Evolutionary conservation across 2,329 filamentous ascomycete species (phyloP), one percentile per base, ranked within the genome.

Genomic region (Elsinoe necatrix): DNA sequence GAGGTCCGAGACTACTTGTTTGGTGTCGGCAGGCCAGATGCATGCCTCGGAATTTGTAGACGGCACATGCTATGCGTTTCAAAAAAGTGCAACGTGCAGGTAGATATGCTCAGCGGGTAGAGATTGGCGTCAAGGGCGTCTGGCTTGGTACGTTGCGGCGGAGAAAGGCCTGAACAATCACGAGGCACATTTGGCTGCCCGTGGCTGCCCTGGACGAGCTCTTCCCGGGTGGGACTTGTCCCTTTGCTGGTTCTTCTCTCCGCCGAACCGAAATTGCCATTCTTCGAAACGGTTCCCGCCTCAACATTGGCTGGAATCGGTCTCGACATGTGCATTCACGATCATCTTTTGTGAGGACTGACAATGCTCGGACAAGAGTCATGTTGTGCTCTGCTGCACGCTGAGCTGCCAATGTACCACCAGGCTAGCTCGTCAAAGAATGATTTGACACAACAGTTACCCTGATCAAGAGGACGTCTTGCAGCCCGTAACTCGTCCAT

Each of bases 41-140:
- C 16, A 35, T 52, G 48, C 48, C 48, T 52, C 48, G 48, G 48
- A 52, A 14, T 35, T 16, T 39, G 48, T 52, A 27, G 34, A 27
- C 48, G 48, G 48, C 48, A 52, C 48, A 52, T 52, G 48, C 48
- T 52, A 39, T 52, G 18, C 48, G 48, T 52, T 52, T 35, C 29
- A 52, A 39, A 34, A 39, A 50, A 25, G 48, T 39, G 48, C 48
- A 52, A 29, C 25, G 29, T 37, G 31, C 34, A 52, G 48, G 34
- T 52, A 35, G 48, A 37, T 52, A 52, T 52, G 18, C 21, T 16
- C 21, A n/a, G 18, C 29, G 18, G 48, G 48, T 39, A 21, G 25
- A 52, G 48, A 52, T 52, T 52, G 48, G 34, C 48, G 34, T 37
- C 4, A 4, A 37, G 14, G 34, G 34, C 4, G 29, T 37, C 25